These are phyloP conservation scores for Cladosporium halotolerans DNA, from an alignment of 2,329 filamentous ascomycete genomes.

Conservation along the genomic window DNA sequence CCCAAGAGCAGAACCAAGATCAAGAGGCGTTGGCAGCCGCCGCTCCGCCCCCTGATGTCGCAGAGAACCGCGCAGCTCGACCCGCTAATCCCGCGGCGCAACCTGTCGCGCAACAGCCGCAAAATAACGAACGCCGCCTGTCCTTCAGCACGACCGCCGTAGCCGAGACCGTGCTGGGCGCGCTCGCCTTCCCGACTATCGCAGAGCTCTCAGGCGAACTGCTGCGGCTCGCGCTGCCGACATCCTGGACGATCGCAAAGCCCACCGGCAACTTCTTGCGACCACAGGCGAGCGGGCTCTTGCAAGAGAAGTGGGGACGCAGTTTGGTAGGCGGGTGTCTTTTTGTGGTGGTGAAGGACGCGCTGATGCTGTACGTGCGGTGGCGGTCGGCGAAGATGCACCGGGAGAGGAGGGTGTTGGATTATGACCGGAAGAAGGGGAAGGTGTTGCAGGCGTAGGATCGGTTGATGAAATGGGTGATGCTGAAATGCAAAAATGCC, in stretches of 20 bases:
- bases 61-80: slow-evolving; percentile 13
- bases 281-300: slow-evolving; percentile 36
- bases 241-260: slow-evolving; percentile 51
- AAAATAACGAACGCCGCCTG: slow-evolving; percentile 34
- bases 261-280: no score
- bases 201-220: slow-evolving; percentile 73
- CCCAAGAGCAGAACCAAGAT: slow-evolving; percentile 43
- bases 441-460: not conserved
- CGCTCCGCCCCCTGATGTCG: slow-evolving; percentile 13
- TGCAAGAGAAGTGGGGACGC: slow-evolving; percentile 82
- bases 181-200: slow-evolving; percentile 74
- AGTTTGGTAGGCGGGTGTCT: slow-evolving; percentile 83
- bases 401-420: slow-evolving; percentile 38
- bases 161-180: slow-evolving; percentile 57
- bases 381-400: slow-evolving; percentile 47
- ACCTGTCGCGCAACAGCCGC: slow-evolving; percentile 20
- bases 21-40: slow-evolving; percentile 24
- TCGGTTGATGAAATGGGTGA: not conserved
- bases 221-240: slow-evolving; percentile 62
- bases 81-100: slow-evolving; percentile 14
- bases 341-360: slow-evolving; percentile 76
- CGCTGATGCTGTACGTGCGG: slow-evolving; percentile 52
- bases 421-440: slow-evolving; percentile 28
- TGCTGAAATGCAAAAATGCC: no score
- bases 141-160: slow-evolving; percentile 50